Evolutionary conservation across 805 yeast genomes (phyloP), one percentile per base, ranked within the genome.

Genomic region (Ogataea ganodermae): DNA sequence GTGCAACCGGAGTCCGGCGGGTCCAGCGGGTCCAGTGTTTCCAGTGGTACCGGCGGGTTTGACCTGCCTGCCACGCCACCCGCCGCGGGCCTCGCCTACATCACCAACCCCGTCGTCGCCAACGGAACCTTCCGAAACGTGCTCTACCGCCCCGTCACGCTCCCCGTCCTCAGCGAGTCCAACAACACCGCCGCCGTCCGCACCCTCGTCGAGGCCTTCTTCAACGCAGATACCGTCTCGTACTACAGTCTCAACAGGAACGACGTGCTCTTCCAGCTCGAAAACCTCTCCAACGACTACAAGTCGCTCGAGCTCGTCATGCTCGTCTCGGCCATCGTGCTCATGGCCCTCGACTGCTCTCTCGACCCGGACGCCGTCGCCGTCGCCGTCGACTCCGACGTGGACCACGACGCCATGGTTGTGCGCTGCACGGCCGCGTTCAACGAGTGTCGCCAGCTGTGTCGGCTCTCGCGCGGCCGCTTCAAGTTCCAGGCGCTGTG

Each of bases 221-320:
- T 54, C 24, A 44, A 40, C 17, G 4, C 20, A n/a, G 22, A 26
- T 7, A 13, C 16, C 3, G 28, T 18, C 10, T 10, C 44, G 13
- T 46, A 39, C 22, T 52, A 47, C 39, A 27, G 24, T 2, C n/a
- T 58, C n/a, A 18, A 36, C 12, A 47, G 48, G 33, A 33, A 22
- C 18, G 41, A 23, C 6, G 22, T 55, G 4, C 9, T 48, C 7
- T 24, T 22, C 1, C 22, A 40, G 8, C 16, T 56, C 21, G 22
- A 24, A 2, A 13, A 14, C 3, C 35, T 53, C 3, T 30, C 32
- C 13, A 40, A 47, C 17, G 41, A 51, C 20, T 47, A 31, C 37
- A 28, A 45, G n/a, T 52, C 58, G 5, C 45, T 58, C 35, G 60
- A 55, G 38, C 26, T 44, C 3, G 45, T 56, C 14, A 52, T 58